Evolutionary conservation across 306 rosid species (phyloP), one percentile per base, ranked within the genome.

Genomic region (Parietaria judaica): DNA sequence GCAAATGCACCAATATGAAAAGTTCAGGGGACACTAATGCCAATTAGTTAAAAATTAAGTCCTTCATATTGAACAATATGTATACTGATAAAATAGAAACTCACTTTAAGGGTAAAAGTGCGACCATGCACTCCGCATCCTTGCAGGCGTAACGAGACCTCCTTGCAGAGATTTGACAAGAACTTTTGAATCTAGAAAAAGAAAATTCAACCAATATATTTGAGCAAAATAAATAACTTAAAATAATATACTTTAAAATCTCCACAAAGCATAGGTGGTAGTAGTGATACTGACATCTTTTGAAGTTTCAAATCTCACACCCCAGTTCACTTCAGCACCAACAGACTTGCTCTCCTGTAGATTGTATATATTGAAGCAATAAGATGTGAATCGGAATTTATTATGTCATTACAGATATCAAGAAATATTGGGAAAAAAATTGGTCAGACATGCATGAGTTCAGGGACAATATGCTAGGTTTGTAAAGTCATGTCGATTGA

Each of bases 251-350:
- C 1, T 23, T 23, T 23, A 0, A 23, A 23, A 51, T n/a, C 11
- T 50, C 46, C 35, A 49, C 3, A 68, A 61, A 34, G 74, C 66
- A 66, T 74, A 65, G 69, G 51, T 51, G 55, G 14, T 13, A 12
- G 2, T 23, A 23, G 31, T 23, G 71, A 62, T 75, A 81, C 92
- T 57, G 17, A 87, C 98, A 80, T 83, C 86, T 78, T 88, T 83
- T 63, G 73, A 61, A 76, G 83, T 86, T 54, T 70, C 80, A 78
- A 91, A 91, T 75, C 98, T 81, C 83, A 91, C 95, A 43, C 98
- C 98, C 96, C 98, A 91, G 71, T 91, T 91, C 75, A 91, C 98
- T 81, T 91, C 98, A 69, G 98, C 96, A 44, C 98, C 92, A 12
- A 87, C 67, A 60, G 98, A 85, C 86, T 87, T 91, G 60, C 82